phyloP scores from a whole-genome alignment of 306 rosid genomes.

The Prunus persica region Prunus_persica_NCBIv2 NC_034015.1:17512001-17512500 shows the following conservation, averaged over 20 bases:
- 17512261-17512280: constrained; percentile 15
- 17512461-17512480: background rate
- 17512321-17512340: constrained; percentile 18
- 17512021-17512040: background rate
- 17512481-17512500: background rate
- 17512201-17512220: background rate
- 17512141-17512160: constrained; percentile 9
- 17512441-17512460: background rate
- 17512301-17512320: background rate
- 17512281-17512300: constrained; percentile 1
- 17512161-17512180: too few relatives aligned
- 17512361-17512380: background rate
- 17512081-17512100: background rate
- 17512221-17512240: background rate
- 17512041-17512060: constrained; percentile 1
- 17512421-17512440: background rate
- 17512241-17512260: constrained; percentile 22
- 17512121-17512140: constrained; percentile 23
- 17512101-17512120: background rate
- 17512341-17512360: constrained; percentile 10
- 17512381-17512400: background rate
- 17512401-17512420: too few relatives aligned
- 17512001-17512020: constrained; percentile 14
- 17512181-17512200: background rate
- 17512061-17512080: constrained; percentile 24